Base-by-base conservation (phyloP, 306 rosid genomes). In the Gastrolobium bilobum region DNA sequence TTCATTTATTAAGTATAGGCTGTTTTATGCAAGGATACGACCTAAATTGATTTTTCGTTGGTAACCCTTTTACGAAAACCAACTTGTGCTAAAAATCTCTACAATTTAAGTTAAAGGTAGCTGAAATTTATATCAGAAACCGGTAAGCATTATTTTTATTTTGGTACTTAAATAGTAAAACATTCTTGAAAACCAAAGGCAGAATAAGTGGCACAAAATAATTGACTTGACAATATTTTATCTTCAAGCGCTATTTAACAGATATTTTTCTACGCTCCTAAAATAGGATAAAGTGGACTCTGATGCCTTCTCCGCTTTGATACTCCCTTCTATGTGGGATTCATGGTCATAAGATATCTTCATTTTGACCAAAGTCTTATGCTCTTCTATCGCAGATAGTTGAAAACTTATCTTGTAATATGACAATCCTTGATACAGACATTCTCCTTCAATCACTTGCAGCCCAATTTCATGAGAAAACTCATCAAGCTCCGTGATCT, bases 381-480 rank as follows among this genome's bases (percentile, higher is more conserved):
- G 26, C 5, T 82, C 83, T 6, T 40, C 73, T 8, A 75, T 76
- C 38, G 81, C 73, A 43, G 80, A 65, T 3, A 86, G 82, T 57
- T 86, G 88, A 71, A 84, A 90, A 5, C 20, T 87, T 57, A 89
- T 85, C 44, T 84, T 87, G 71, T 84, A 88, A 54, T 71, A 90
- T 59, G 90, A 81, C 56, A 88, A 87, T 1, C 95, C 97, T 50
- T 42, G 71, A 65, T 56, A 78, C 51, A 90, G 83, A 70, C 83
- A 63, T 0, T 88, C 89, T 44, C 97, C 92, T 84, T 92, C 94
- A 20, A 65, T 60, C 70, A 88, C 88, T 79, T 88, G 70, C 47
- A 92, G 71, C 58, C 89, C 92, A 67, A 90, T 57, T 75, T 68
- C 83, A 75, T 90, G 88, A 0, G 51, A 47, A 9, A 7, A 1